These are phyloP conservation scores for Cladosporium sp. DNA, from an alignment of 2,329 filamentous ascomycete genomes.

Conservation along the genomic window DNA sequence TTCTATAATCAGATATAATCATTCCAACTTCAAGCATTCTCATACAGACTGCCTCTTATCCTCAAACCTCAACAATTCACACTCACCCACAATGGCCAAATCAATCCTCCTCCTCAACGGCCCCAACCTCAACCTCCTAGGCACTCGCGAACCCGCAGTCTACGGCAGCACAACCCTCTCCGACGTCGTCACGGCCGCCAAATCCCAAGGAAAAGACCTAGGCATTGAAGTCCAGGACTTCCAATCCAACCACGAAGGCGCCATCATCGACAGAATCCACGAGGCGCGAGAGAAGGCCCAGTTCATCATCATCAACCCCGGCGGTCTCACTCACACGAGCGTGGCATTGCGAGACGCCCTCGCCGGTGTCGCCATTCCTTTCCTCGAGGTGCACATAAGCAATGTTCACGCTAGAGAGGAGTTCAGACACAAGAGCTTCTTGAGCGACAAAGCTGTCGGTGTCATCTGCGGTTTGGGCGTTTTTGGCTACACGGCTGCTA, in stretches of 20 bases:
- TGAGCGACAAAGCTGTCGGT: constrained; percentile 71
- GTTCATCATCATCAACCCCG: constrained; percentile 72
- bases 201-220: constrained; percentile 47
- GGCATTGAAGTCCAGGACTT: constrained; percentile 54
- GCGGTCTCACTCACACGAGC: constrained; percentile 70
- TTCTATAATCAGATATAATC: no score
- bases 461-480: constrained; percentile 64
- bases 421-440: constrained; percentile 66
- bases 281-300: constrained; percentile 56
- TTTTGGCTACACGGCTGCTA: constrained; percentile 45
- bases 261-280: constrained; percentile 70
- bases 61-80: no score
- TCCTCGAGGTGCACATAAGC: constrained; percentile 72
- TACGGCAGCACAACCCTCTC: constrained; percentile 67
- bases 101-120: constrained; percentile 71
- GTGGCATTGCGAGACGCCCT: constrained; percentile 73
- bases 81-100: constrained; percentile 26
- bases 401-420: constrained; percentile 70
- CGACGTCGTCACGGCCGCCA: constrained; percentile 53
- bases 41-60: no score
- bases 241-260: constrained; percentile 77
- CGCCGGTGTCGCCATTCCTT: constrained; percentile 64
- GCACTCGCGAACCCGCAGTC: constrained; percentile 67
- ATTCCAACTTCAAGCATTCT: no score
- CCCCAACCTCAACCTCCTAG: constrained; percentile 78